Evolutionary conservation across 2,329 filamentous ascomycete species (phyloP).

Genomic region (Aureobasidium vineae): DNA sequence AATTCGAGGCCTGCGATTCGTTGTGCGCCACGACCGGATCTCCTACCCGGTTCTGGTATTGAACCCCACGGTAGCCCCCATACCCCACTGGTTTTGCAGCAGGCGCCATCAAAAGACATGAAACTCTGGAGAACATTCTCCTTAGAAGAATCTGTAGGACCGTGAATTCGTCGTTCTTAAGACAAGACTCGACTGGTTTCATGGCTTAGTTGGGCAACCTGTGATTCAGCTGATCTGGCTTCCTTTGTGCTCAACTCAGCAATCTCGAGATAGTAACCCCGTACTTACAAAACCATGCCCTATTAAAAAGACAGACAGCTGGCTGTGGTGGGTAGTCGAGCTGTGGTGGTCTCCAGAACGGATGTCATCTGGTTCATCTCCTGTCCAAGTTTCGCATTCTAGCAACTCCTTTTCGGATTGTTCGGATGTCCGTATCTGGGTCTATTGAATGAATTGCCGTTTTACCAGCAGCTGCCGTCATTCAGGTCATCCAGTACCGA

Average conservation of each 20-base stretch:
- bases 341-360: not conserved
- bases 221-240: not conserved
- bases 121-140: not conserved
- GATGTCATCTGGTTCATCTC: not conserved
- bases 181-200: not conserved
- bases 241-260: not conserved
- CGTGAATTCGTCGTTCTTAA: not conserved
- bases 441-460: not conserved
- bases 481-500: slow-evolving; percentile 12
- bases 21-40: not conserved
- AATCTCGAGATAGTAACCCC: not conserved
- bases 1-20: not conserved
- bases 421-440: slow-evolving; percentile 6
- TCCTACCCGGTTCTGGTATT: not conserved
- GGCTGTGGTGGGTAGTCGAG: not conserved
- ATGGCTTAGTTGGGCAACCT: not conserved
- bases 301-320: not conserved
- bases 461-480: slow-evolving; percentile 9
- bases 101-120: not conserved
- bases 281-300: not conserved
- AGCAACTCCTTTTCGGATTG: not conserved
- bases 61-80: not conserved
- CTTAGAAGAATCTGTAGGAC: not conserved
- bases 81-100: slow-evolving; percentile 3
- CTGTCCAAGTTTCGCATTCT: not conserved